phyloP scores from a whole-genome alignment of 352 stramenopile genomes.

The Pythium phragmiticola region DNA sequence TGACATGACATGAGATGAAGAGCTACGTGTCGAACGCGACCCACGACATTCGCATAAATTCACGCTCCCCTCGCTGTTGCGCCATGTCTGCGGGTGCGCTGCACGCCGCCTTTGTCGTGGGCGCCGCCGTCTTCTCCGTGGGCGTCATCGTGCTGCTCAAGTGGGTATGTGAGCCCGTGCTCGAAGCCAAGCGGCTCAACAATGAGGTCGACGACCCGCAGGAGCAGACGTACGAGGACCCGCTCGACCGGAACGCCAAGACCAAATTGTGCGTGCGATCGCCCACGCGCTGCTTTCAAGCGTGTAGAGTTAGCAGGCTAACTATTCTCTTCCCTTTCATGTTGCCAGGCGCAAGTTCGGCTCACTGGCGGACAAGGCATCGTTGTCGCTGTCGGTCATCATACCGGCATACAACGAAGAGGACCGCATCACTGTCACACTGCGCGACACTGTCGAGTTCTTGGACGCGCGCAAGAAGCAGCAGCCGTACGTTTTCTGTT shows the following conservation, averaged over 20 bases:
- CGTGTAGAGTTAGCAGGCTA: background rate
- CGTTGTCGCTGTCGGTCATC: conserved; percentile 85
- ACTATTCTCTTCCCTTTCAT: conserved; percentile 1
- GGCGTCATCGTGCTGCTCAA: conserved; percentile 39
- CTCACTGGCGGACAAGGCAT: conserved; percentile 53
- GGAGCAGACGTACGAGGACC: conserved; percentile 62
- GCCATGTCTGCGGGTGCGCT: conserved; percentile 11
- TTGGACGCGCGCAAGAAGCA: conserved; percentile 59
- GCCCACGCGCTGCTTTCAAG: background rate
- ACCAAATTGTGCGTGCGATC: conserved; percentile 35
- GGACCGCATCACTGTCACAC: conserved; percentile 89
- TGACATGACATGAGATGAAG: conserved; percentile 7
- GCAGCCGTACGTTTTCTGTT: conserved; percentile 36
- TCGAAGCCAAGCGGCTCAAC: conserved; percentile 50
- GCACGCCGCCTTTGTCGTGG: conserved; percentile 28
- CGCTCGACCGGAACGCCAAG: conserved; percentile 31
- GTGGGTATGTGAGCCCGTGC: conserved; percentile 61
- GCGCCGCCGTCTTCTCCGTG: conserved; percentile 23
- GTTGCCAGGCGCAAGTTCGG: conserved; percentile 44
- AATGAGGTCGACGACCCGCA: conserved; percentile 46
- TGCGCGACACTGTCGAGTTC: conserved; percentile 88
- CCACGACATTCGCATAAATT: conserved; percentile 5
- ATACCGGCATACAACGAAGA: conserved; percentile 96
- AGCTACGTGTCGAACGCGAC: conserved; percentile 24
- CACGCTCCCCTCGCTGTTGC: background rate